Evolutionary conservation across 345 rosid species (phyloP).

Genomic region (Kernera saxatilis): DNA sequence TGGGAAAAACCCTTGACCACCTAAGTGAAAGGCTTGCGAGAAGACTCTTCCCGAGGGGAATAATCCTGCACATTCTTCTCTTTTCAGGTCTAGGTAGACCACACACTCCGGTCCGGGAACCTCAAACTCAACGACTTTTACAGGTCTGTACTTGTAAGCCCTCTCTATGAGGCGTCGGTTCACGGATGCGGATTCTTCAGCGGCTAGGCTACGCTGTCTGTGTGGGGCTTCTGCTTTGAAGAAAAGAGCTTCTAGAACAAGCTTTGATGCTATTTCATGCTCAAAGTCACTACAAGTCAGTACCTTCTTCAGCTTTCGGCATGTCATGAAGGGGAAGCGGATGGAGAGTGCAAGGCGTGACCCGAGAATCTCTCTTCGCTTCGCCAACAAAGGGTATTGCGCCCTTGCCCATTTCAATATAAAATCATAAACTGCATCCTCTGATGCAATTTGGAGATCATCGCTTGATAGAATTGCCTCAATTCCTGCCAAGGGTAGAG

Average conservation of each 20-base stretch:
- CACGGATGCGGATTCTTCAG: constrained; percentile 60
- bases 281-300: constrained; percentile 76
- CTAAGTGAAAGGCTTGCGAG: constrained; percentile 97
- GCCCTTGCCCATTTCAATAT: constrained; percentile 79
- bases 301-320: constrained; percentile 89
- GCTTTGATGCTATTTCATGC: constrained; percentile 75
- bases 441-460: constrained; percentile 93
- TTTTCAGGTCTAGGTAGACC: constrained; percentile 86
- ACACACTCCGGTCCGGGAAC: constrained; percentile 83
- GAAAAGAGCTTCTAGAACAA: constrained; percentile 88
- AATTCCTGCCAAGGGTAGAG: constrained; percentile 80
- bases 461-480: constrained; percentile 87
- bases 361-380: constrained; percentile 71
- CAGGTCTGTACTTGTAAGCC: constrained; percentile 90
- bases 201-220: constrained; percentile 64
- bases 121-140: constrained; percentile 91
- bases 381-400: constrained; percentile 61
- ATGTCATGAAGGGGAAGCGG: constrained; percentile 94
- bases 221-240: constrained; percentile 97
- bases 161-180: constrained; percentile 75
- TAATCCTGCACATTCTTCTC: constrained; percentile 70
- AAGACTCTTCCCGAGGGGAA: constrained; percentile 83
- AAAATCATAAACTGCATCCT: constrained; percentile 90
- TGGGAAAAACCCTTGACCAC: constrained; percentile 94
- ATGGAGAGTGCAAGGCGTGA: constrained; percentile 71